Base-by-base conservation (phyloP, 2,329 filamentous ascomycete species). In the Fusarium albosuccineum region DNA sequence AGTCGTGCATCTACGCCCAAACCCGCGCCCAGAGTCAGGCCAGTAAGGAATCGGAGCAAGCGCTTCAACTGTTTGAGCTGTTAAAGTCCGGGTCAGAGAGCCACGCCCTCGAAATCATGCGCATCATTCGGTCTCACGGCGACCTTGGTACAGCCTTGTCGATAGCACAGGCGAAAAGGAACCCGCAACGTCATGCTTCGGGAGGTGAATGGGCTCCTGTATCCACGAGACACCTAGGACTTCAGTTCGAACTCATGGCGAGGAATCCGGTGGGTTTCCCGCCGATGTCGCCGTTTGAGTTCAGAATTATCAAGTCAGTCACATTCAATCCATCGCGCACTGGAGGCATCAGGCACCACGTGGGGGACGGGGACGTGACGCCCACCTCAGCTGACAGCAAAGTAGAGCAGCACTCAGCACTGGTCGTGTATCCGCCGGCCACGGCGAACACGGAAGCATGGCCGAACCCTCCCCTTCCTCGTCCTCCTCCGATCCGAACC, bases 191-290 rank as follows among this genome's bases (percentile, higher is more conserved):
- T 27, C n/a, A 16, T 36, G 16, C 30, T 5, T 10, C 27, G 2
- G 34, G 11, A 10, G 37, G 44, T 44, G 55, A 14, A 48, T 51
- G 44, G 27, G 5, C 42, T 26, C 22, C 37, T n/a, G 44, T 56
- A 29, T 40, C 52, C 9, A 54, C 52, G 9, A 46, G 49, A 13
- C 49, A 64, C 26, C 11, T 34, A 13, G 40, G 56, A 1, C 60
- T 67, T 5, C 64, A 67, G 45, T 57, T 48, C 13, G 65, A 67
- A 29, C 65, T 67, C 17, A 57, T 67, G 64, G 51, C 65, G 42
- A 61, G 55, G n/a, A 55, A 64, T 37, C 45, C 56, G 17, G 36
- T 67, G 27, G 33, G 56, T 2, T 67, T 67, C 30, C 65, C 65
- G 6, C 36, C 55, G 13, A 46, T 67, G 1, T 60, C 44, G 13